phyloP scores from a whole-genome alignment of 1,284 basidiomycete genomes.

The Pyrrhoderma noxium region DNA sequence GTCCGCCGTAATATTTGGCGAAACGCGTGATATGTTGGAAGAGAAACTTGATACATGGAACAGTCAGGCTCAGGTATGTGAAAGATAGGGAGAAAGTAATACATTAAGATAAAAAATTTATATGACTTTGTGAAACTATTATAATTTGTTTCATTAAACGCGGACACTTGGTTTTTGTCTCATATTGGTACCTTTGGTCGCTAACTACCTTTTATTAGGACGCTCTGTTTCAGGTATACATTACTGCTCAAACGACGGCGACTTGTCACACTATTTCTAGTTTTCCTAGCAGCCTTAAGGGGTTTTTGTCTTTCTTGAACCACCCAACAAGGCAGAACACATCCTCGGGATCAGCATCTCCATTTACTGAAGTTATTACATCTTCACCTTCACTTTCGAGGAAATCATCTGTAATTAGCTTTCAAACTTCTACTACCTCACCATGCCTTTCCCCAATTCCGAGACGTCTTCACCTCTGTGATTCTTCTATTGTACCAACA shows the following conservation, averaged over 20 bases:
- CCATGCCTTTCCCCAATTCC: conserved; percentile 8
- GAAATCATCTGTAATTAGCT: conserved; percentile 9
- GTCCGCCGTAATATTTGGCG: conserved; percentile 15
- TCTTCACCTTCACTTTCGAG: conserved; percentile 1
- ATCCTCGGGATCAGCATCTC: conserved; percentile 3
- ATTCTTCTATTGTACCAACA: conserved; percentile 2
- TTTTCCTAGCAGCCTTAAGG: conserved; percentile 12
- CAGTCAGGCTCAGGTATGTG: conserved; percentile 7
- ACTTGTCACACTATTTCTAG: conserved; percentile 16
- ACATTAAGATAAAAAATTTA: background rate
- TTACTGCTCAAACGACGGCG: conserved; percentile 15
- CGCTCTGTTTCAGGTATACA: conserved; percentile 4
- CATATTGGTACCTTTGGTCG: background rate
- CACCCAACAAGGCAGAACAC: background rate
- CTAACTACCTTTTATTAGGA: conserved; percentile 1
- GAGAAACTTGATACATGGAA: conserved; percentile 11
- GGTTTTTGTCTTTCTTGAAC: conserved; percentile 6
- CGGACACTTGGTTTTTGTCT: background rate
- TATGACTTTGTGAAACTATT: background rate
- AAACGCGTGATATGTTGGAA: conserved; percentile 8
- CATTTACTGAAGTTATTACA: background rate
- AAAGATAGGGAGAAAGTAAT: background rate
- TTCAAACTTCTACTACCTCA: conserved; percentile 2
- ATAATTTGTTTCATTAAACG: background rate
- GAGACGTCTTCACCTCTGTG: background rate